phyloP scores from a whole-genome alignment of 2,329 filamentous ascomycete species.

The Fusarium drepaniforme region DNA sequence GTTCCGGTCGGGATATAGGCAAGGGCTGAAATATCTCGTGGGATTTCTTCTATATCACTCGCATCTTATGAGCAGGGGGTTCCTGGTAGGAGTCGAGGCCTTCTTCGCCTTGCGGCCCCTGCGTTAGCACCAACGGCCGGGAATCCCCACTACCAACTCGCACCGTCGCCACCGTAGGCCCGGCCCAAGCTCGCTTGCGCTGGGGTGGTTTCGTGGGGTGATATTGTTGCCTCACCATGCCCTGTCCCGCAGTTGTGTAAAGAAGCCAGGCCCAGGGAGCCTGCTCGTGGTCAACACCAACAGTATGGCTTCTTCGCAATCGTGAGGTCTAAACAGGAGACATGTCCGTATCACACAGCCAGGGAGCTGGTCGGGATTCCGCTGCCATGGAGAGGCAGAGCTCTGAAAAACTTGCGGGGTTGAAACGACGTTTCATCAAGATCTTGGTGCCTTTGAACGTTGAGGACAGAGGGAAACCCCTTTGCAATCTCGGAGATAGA shows the following conservation, averaged over 20 bases:
- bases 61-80: conserved; percentile 35
- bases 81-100: conserved; percentile 26
- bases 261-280: conserved; percentile 10
- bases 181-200: conserved; percentile 40
- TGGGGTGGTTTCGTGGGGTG: conserved; percentile 43
- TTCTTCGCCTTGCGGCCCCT: conserved; percentile 36
- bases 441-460: not conserved
- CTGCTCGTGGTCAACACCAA: conserved; percentile 11
- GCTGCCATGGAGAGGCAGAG: conserved; percentile 9
- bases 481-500: not conserved
- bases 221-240: conserved; percentile 42
- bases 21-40: conserved; percentile 15
- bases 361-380: conserved; percentile 18
- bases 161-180: conserved; percentile 43
- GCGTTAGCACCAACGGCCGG: conserved; percentile 40
- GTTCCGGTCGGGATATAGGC: conserved; percentile 29
- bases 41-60: conserved; percentile 32
- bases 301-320: conserved; percentile 16
- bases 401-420: conserved; percentile 25
- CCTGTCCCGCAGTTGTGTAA: conserved; percentile 30
- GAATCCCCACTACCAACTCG: conserved; percentile 37
- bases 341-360: conserved; percentile 19
- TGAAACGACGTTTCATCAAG: conserved; percentile 29
- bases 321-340: conserved; percentile 18
- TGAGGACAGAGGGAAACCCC: not conserved